phyloP scores from a whole-genome alignment of 2,329 filamentous ascomycete genomes.

The Neospermospora avenae region DNA sequence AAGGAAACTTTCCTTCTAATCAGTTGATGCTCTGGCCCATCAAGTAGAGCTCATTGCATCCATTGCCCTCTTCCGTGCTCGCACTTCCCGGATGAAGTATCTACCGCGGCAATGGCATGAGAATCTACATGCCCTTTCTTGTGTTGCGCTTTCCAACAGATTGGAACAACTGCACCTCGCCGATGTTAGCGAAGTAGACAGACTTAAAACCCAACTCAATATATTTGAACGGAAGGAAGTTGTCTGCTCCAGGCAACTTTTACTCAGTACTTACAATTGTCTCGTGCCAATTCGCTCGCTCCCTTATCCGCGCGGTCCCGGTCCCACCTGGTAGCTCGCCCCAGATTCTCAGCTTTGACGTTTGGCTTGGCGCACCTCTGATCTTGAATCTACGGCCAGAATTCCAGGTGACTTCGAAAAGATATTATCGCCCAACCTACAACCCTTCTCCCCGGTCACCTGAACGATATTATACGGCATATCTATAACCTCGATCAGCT shows the following conservation, averaged over 20 bases:
- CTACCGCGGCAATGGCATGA: not conserved
- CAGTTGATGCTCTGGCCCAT: no score
- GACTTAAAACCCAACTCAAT: no score
- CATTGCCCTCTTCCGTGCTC: not conserved
- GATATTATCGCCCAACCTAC: not conserved
- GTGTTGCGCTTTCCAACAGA: not conserved
- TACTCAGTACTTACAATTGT: not conserved
- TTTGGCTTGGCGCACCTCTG: conserved; percentile 3
- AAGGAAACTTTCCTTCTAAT: no score
- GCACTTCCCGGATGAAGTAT: not conserved
- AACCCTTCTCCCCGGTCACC: not conserved
- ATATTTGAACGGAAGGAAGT: no score
- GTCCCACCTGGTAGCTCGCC: not conserved
- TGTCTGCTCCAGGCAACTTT: no score
- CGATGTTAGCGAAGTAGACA: not conserved
- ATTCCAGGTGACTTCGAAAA: not conserved
- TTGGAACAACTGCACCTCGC: not conserved
- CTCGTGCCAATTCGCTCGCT: not conserved
- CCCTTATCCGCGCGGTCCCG: not conserved
- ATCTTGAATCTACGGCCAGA: conserved; percentile 1
- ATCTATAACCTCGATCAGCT: not conserved
- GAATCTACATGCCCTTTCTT: not conserved
- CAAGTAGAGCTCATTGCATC: not conserved
- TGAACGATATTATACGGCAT: not conserved
- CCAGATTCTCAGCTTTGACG: conserved; percentile 5